Evolutionary conservation across 2,329 filamentous ascomycete genomes (phyloP), one percentile per base, ranked within the genome.

Genomic region (Calonectria honghensis): DNA sequence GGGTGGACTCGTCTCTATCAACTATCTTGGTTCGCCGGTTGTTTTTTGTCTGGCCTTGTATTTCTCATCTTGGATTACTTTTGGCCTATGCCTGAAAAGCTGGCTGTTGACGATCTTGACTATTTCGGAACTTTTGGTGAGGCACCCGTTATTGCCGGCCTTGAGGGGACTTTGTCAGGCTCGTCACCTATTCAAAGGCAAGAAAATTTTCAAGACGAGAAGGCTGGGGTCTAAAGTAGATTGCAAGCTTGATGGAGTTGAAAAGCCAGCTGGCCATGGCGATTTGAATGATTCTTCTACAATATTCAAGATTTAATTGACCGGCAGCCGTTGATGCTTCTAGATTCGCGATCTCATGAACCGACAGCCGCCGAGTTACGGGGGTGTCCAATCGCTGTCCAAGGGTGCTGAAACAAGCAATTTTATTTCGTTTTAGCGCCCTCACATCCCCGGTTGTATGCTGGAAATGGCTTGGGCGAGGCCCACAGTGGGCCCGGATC

Each of bases 1-100:
- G 81, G 79, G 4, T 82, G 81, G 81, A 81, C 81, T 24, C 76
- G 79, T 29, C 72, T 82, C 1, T 82, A 83, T 52, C 77, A 82
- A 37, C 73, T 83, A 32, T 73, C 80, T 6, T 82, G 81, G 77
- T 76, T 66, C 9, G 59, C 51, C 6, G 59, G 69, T 77, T 80
- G 79, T 41, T 32, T 77, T 5, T 45, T 80, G 16, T 77, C 81
- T 1, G 73, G 68, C 0, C 14, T 74, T 6, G 51, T 76, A 3
- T 83, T 82, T 63, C 68, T 80, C 7, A 27, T 50, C 18, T 64
- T 81, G 31, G 73, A 79, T 63, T 54, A 48, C 20, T 35, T 73
- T 41, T 80, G 73, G 52, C 81, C 80, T 2, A 76, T 82, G 32
- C 51, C 68, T 7, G 70, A 74, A 20, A 71, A 75, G 31, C 37